Evolutionary conservation across 495 filamentous ascomycete genomes (phyloP).

Genomic region (Platismatia glauca): DNA sequence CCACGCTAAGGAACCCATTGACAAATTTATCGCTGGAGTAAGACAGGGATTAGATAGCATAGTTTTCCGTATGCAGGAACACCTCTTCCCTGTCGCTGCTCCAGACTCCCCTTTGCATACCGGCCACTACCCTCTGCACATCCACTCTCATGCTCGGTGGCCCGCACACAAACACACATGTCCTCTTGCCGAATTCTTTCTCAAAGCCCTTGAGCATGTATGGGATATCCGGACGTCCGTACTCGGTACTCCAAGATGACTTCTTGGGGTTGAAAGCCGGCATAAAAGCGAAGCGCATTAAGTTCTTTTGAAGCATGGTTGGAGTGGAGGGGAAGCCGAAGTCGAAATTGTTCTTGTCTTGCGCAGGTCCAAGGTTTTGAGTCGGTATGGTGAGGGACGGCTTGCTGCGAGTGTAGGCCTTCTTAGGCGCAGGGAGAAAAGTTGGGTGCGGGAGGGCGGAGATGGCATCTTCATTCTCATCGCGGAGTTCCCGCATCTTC

Average conservation of each 20-base stretch:
- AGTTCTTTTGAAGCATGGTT: slow-evolving; percentile 68
- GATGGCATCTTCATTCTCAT: slow-evolving; percentile 80
- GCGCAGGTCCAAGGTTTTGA: slow-evolving; percentile 25
- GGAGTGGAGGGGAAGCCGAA: slow-evolving; percentile 69
- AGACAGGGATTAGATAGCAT: slow-evolving; percentile 51
- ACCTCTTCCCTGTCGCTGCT: slow-evolving; percentile 88
- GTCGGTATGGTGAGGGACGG: slow-evolving; percentile 21
- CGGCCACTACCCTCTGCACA: slow-evolving; percentile 73
- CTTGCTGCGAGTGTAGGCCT: slow-evolving; percentile 26
- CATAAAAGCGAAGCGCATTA: slow-evolving; percentile 81
- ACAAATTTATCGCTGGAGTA: background rate
- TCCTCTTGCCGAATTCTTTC: slow-evolving; percentile 67
- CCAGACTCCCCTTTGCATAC: slow-evolving; percentile 76
- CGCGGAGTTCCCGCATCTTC: slow-evolving; percentile 65
- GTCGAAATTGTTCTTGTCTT: slow-evolving; percentile 42
- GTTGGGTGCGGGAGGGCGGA: slow-evolving; percentile 61
- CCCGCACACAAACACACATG: slow-evolving; percentile 91
- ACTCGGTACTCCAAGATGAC: slow-evolving; percentile 83
- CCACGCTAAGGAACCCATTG: slow-evolving; percentile 5
- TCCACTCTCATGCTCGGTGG: slow-evolving; percentile 80
- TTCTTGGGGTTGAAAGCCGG: slow-evolving; percentile 47
- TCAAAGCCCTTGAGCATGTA: slow-evolving; percentile 77
- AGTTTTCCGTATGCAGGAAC: slow-evolving; percentile 92
- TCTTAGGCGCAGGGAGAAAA: slow-evolving; percentile 30
- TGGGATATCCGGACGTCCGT: slow-evolving; percentile 80